Evolutionary conservation across 169 alveolate species (phyloP), one percentile per base, ranked within the genome.

Genomic region (Babesia sp.): DNA sequence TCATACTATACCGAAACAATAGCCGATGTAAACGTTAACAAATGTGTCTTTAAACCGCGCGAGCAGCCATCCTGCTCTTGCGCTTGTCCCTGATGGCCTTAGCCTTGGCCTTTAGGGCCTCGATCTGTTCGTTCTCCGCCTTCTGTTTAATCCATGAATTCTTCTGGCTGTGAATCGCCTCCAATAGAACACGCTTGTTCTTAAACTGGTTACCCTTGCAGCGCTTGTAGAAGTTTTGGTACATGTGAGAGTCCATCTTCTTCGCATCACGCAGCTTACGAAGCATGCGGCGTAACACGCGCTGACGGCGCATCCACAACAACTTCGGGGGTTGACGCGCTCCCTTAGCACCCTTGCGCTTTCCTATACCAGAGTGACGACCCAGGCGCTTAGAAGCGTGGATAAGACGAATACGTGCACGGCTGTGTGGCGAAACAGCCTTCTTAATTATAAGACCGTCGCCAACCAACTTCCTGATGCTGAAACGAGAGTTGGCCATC

Each of bases 131-230:
- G 61, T 72, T 83, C 80, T 84, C 91, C 12, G 94, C 91, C 90
- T 96, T 95, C 91, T 93, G 95, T 80, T 94, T 89, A 53, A 91
- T 75, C 89, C 93, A 94, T 61, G 94, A 95, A 69, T 91, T 91
- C 90, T 95, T 95, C 90, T 93, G 95, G 74, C 90, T 84, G 93
- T 95, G 99, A 88, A 98, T 96, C 48, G 99, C 98, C 83, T 98
- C 99, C 71, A 96, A 91, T 73, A 98, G 90, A 69, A 96, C 99
- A 53, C 97, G 92, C 95, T 98, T 98, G 93, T 96, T 97, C 93
- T 95, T 96, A 96, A 93, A 98, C 85, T 93, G 97, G 92, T 97
- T 97, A 92, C 99, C 99, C 94, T 98, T 98, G 83, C 98, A 93
- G 36, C 92, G 95, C 90, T 95, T 71, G 94, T 98, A 98, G 93